phyloP scores from a whole-genome alignment of 129 eudicot genomes.

The Flaveria linearis region DNA sequence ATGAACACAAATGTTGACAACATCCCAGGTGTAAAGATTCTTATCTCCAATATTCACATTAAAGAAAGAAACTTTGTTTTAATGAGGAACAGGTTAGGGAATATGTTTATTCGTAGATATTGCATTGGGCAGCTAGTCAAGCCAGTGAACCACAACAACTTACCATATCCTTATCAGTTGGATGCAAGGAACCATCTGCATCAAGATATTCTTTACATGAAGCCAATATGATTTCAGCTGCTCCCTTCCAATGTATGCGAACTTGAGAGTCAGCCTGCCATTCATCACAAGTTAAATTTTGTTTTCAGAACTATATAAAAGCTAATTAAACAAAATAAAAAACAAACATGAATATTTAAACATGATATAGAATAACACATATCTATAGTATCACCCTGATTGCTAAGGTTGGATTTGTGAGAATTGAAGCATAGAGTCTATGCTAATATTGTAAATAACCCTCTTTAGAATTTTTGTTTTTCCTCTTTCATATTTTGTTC shows the following conservation, averaged over 20 bases:
- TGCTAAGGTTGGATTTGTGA: conserved; percentile 5
- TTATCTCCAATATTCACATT: no score
- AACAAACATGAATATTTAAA: background rate
- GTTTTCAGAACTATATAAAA: conserved; percentile 8
- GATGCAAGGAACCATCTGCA: conserved; percentile 57
- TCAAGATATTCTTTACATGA: conserved; percentile 69
- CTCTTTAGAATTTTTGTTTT: no score
- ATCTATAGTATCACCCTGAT: background rate
- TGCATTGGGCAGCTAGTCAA: background rate
- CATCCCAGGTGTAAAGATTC: no score
- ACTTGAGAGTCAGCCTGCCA: conserved; percentile 66
- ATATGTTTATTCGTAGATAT: background rate
- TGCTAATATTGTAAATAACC: background rate
- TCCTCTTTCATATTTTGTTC: no score
- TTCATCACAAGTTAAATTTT: conserved; percentile 5
- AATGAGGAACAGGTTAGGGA: background rate
- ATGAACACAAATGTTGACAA: no score
- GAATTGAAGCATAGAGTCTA: background rate
- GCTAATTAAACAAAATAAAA: background rate
- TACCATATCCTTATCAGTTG: conserved; percentile 66
- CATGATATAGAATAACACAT: background rate
- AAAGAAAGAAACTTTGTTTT: no score
- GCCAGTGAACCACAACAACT: conserved; percentile 20
- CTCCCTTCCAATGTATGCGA: conserved; percentile 90
- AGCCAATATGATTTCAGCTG: conserved; percentile 81